Evolutionary conservation across 331 rosid species (phyloP).

Genomic region (Malus hybrid): DNA sequence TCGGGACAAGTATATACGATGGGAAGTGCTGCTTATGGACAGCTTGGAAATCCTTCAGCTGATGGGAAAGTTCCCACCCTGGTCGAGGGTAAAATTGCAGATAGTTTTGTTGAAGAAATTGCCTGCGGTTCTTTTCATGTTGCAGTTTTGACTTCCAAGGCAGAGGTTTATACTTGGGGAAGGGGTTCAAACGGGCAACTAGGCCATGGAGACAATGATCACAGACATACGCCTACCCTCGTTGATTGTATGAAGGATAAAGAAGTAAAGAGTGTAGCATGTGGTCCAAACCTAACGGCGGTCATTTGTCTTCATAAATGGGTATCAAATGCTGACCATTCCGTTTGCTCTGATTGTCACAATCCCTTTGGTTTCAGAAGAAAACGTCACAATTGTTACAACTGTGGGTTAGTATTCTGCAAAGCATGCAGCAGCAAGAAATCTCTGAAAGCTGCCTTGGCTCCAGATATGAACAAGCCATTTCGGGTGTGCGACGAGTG

Average conservation of each 20-base stretch:
- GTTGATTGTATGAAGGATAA: conserved; percentile 61
- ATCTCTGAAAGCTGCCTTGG: conserved; percentile 80
- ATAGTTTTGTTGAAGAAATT: conserved; percentile 60
- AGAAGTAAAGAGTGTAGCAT: conserved; percentile 66
- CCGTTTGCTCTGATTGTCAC: conserved; percentile 68
- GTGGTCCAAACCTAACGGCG: conserved; percentile 92
- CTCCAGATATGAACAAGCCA: conserved; percentile 65
- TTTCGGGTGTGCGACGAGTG: conserved; percentile 93
- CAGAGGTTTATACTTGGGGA: conserved; percentile 98
- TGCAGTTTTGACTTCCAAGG: conserved; percentile 79
- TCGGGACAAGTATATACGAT: conserved; percentile 75
- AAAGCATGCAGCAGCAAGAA: conserved; percentile 80
- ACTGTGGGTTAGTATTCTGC: conserved; percentile 93
- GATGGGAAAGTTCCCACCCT: conserved; percentile 60
- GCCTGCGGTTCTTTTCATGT: conserved; percentile 91
- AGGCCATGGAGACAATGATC: conserved; percentile 81
- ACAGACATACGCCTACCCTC: conserved; percentile 69
- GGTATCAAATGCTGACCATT: conserved; percentile 73
- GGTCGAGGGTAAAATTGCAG: conserved; percentile 50
- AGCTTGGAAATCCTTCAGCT: conserved; percentile 72
- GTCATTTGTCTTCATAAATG: conserved; percentile 83
- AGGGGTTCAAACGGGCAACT: conserved; percentile 94
- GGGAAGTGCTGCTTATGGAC: conserved; percentile 84
- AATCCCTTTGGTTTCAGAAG: conserved; percentile 84
- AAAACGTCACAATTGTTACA: conserved; percentile 93